Evolutionary conservation across 1,284 basidiomycete species (phyloP), one percentile per base, ranked within the genome.

Genomic region (Sporisorium scitamineum): DNA sequence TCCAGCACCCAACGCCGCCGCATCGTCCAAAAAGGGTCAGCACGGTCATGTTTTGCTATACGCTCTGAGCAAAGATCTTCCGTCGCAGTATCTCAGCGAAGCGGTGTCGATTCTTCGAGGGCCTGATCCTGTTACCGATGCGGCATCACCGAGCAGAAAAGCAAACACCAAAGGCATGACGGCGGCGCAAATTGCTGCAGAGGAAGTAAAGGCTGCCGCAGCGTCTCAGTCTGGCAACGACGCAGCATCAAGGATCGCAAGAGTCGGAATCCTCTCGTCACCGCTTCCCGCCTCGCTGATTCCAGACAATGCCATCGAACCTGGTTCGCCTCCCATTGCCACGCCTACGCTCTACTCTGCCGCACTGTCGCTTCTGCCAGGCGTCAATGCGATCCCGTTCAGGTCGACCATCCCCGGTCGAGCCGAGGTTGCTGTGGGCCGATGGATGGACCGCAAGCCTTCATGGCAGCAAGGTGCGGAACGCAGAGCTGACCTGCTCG

Each of bases 371-470:
- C 39, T 78, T 4, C 54, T 83, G 11, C 78, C 80, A 3, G 66
- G 55, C 7, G 52, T 64, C 27, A 73, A 74, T 20, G 75, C 76
- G 2, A 50, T 77, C 20, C 62, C 80, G 2, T 83, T 83, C 60
- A 64, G 79, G 8, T 79, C 76, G 2, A 74, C 67, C 11, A 81
- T 83, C 41, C 72, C 68, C 0, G 81, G 81, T 13, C 48, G 70
- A 6, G 62, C 78, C 14, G 63, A 80, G 42, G 67, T 81, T 1
- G 65, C 76, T 1, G 80, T 83, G 1, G 81, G 81, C 9, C 62
- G 81, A 26, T 81, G 78, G 80, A 66, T 65, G 32, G 60, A 72
- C 34, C 63, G 74, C 24, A 83, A 83, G 59, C 68, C 72, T 10
- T 58, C 68, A 11, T 81, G 81, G 80, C 67, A 77, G 16, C 60